A percentile compares a stretch with the other conserved stretches of the same genome.
These are phyloP conservation scores for Halophytophthora batemanensis DNA, from an alignment of 352 stramenopile genomes.

Conservation along the genomic window DNA sequence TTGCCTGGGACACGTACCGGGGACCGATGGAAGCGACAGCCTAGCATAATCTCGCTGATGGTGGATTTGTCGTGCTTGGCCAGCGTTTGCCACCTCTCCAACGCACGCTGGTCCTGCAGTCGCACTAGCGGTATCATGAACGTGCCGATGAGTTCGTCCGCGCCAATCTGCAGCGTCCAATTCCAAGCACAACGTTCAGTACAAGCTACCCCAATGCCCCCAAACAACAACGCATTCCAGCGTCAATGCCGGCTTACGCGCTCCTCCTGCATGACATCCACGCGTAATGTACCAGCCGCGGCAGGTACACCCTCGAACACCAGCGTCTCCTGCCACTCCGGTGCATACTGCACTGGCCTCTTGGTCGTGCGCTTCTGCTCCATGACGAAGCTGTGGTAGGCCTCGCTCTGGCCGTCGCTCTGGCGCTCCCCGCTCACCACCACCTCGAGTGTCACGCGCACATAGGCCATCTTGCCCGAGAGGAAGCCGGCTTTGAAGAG, in stretches of 20 bases:
- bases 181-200: slow-evolving; percentile 1
- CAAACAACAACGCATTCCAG: too few species aligned
- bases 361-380: slow-evolving; percentile 42
- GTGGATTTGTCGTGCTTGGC: slow-evolving; percentile 25
- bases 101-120: slow-evolving; percentile 47
- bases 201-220: too few species aligned
- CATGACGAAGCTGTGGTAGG: slow-evolving; percentile 21
- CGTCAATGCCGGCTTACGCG: slow-evolving; percentile 16
- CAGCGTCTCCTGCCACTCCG: slow-evolving; percentile 43
- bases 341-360: slow-evolving; percentile 16
- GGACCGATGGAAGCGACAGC: slow-evolving; percentile 51
- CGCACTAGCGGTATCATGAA: slow-evolving; percentile 36
- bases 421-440: slow-evolving; percentile 7
- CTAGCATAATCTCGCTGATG: slow-evolving; percentile 36
- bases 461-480: slow-evolving; percentile 44
- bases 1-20: slow-evolving; percentile 28
- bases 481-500: slow-evolving; percentile 48
- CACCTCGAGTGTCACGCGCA: slow-evolving; percentile 43
- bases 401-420: slow-evolving; percentile 6
- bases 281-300: slow-evolving; percentile 32
- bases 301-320: slow-evolving; percentile 43
- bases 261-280: slow-evolving; percentile 69
- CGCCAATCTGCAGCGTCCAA: slow-evolving; percentile 25
- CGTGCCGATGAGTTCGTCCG: slow-evolving; percentile 36
- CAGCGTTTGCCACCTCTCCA: slow-evolving; percentile 51